Evolutionary conservation across 371 early-diverging fungal genomes (phyloP).

Genomic region (Mucor plumbeus): DNA sequence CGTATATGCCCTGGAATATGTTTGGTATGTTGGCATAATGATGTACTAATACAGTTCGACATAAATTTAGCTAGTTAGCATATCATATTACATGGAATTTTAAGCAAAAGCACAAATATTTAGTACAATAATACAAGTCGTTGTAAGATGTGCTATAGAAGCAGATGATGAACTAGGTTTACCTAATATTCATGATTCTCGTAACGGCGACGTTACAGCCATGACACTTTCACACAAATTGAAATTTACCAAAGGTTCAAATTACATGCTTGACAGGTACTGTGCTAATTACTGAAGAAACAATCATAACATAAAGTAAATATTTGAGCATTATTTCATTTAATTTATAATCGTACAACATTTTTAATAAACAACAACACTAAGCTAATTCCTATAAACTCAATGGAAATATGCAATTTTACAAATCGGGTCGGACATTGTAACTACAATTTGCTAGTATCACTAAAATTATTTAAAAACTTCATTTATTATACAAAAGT

Average conservation of each 20-base stretch:
- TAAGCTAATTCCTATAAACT: no score
- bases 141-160: slow-evolving; percentile 8
- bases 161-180: neutral
- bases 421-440: no score
- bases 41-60: neutral
- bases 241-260: neutral
- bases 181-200: slow-evolving; percentile 8
- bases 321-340: no score
- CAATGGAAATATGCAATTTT: no score
- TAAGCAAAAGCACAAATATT: slow-evolving; percentile 17
- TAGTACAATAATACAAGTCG: slow-evolving; percentile 4
- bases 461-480: no score
- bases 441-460: no score
- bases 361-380: no score
- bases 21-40: neutral
- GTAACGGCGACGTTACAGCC: neutral
- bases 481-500: no score
- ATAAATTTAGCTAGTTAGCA: neutral
- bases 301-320: no score
- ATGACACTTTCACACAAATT: neutral
- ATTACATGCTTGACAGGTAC: neutral
- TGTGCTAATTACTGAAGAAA: no score
- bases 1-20: neutral
- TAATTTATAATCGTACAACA: no score
- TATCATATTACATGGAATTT: neutral